Base-by-base conservation (phyloP, 371 early-diverging fungal genomes). In the Circinella minor region DNA sequence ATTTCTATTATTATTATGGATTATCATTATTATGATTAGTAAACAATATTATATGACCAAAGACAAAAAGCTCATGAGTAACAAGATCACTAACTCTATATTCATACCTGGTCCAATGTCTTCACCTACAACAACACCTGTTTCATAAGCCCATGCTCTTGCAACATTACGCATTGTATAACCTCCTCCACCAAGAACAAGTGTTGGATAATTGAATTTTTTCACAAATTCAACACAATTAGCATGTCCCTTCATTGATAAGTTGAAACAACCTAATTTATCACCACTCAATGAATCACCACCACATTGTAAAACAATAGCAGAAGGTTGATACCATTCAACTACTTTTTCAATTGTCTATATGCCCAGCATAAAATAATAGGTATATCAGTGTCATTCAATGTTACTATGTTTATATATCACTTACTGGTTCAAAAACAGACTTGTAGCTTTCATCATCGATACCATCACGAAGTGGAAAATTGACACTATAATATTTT, bases 81-180 rank as follows among this genome's bases (percentile, higher is more conserved):
- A 20, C 4, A 10, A 57, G 14, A 14, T 57, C 15, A 4, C 4
- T 10, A 73, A 27, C 87, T 15, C 38, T 43, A 34, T 65, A 37
- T 51, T 57, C 73, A 69, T 67, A 73, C 91, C 95, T 55, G 91
- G 79, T 39, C 97, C 97, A 61, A 95, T 86, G 79, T 98, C 99
- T 86, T 90, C 61, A 65, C 93, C 93, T 43, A 91, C 90, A 5
- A 95, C 77, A 37, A 97, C 88, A 3, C 92, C 90, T 7, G 98
- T 97, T 76, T 98, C 99, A 78, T 98, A 95, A 39, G 97, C 88
- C 99, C 98, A 98, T 74, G 91, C 92, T 67, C 96, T 84, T 14
- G 94, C 90, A 34, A 98, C 98, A 81, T 98, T 98, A 38, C 93
- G 88, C 61, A 96, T 90, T 9, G 95, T 97, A 74, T 98, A 98